Evolutionary conservation across 2,329 filamentous ascomycete genomes (phyloP).

Genomic region (Xylariales sp.): DNA sequence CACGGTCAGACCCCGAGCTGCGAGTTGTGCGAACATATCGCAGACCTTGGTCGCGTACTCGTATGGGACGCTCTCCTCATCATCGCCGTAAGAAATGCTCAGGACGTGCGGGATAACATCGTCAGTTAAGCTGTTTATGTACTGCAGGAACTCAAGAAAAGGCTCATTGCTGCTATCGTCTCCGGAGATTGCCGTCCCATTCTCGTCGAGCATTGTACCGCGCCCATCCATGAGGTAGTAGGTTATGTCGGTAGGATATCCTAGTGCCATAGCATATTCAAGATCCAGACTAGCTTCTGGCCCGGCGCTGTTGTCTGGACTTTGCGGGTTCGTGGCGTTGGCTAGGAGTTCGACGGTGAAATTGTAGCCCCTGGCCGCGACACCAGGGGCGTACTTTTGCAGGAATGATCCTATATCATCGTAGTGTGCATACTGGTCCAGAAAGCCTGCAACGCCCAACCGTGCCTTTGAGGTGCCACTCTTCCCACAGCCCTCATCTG

Average conservation of each 20-base stretch:
- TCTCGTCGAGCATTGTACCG: slow-evolving; percentile 34
- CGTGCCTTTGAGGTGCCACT: slow-evolving; percentile 26
- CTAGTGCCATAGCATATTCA: no score
- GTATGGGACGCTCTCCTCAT: slow-evolving; percentile 57
- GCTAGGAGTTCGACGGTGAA: no score
- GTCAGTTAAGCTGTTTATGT: slow-evolving; percentile 47
- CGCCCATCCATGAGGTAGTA: no score
- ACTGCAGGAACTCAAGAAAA: slow-evolving; percentile 59
- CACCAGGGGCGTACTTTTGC: no score
- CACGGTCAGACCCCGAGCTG: slow-evolving; percentile 58
- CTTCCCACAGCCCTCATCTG: slow-evolving; percentile 11
- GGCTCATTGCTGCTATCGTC: slow-evolving; percentile 57
- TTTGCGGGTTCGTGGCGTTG: no score
- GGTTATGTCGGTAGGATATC: no score
- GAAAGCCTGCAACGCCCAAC: no score
- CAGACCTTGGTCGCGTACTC: slow-evolving; percentile 56
- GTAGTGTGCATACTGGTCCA: no score
- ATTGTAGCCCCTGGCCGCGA: no score
- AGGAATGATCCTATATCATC: no score
- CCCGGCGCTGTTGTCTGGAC: no score
- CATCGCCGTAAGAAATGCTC: slow-evolving; percentile 61
- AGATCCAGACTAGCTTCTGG: no score
- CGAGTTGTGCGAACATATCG: slow-evolving; percentile 57
- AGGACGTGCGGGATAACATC: slow-evolving; percentile 54
- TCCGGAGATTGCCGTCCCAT: slow-evolving; percentile 31